Evolutionary conservation across 306 rosid genomes (phyloP), one percentile per base, ranked within the genome.

Genomic region (Mucuna pruriens): DNA sequence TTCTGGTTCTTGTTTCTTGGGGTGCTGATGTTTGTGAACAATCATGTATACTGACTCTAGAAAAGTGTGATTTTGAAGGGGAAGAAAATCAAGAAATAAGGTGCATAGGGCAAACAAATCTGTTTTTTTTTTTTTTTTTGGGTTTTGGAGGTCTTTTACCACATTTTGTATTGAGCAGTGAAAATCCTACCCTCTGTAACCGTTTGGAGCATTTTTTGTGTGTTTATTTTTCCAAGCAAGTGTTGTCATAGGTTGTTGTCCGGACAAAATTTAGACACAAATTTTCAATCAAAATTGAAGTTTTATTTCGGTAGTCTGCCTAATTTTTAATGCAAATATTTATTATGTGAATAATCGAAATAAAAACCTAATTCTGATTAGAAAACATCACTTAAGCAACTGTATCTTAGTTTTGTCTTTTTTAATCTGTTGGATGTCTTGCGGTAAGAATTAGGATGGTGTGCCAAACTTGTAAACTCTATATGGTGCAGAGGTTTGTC

Each of bases 101-200:
- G 23, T 66, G 16, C 33, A 22, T 64, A 39, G 75, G 42, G 63
- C 61, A 22, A 46, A 61, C 11, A 9, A 33, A 33, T 75, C 2
- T 23, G 20, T 75, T 19, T 16, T n/a, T n/a, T n/a, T n/a, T n/a
- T n/a, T n/a, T n/a, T n/a, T n/a, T n/a, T 29, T 16, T 74, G 71
- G 3, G 38, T 11, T 39, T 33, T 81, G 5, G 19, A 51, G 42
- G 9, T 77, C n/a, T n/a, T 39, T 61, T 17, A 7, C 70, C 45
- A 20, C 82, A 69, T 80, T 77, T 65, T 69, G 40, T 60, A 19
- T 61, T 19, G 33, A 39, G 10, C 15, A 46, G 31, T 73, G 72
- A 72, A 71, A 72, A 29, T 44, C 45, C 9, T 16, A 65, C 31
- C 65, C 26, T 51, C 0, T 58, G 82, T 23, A 13, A 7, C 39